Evolutionary conservation across 176 grass and related monocot genomes (phyloP).

Genomic region (Puya raimondii): DNA sequence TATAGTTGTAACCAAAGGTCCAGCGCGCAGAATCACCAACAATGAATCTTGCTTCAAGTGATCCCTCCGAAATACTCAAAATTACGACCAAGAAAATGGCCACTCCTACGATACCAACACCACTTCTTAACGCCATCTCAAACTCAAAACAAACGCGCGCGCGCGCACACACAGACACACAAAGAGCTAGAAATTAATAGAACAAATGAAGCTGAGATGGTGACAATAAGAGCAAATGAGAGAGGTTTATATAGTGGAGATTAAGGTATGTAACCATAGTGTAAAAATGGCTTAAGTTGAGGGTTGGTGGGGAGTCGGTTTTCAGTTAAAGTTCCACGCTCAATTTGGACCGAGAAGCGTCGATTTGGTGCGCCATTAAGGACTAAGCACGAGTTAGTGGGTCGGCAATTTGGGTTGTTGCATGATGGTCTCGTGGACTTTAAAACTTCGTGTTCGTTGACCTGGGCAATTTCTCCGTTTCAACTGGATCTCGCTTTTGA

Average conservation of each 20-base stretch:
- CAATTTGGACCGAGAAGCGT: conserved; percentile 14
- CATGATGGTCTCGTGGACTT: conserved; percentile 9
- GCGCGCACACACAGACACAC: no score
- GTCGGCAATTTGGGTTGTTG: conserved; percentile 17
- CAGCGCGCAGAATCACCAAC: conserved; percentile 70
- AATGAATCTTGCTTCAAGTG: conserved; percentile 38
- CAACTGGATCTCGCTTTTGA: no score
- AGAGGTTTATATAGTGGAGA: background rate
- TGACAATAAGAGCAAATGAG: background rate
- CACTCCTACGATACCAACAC: background rate
- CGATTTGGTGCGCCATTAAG: conserved; percentile 7
- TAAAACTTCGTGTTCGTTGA: background rate
- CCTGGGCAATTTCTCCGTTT: background rate
- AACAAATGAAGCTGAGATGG: conserved; percentile 9
- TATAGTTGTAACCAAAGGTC: conserved; percentile 92
- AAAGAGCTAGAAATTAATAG: background rate
- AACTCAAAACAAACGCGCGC: background rate
- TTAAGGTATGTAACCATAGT: background rate
- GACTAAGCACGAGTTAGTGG: conserved; percentile 9
- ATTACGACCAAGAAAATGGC: conserved; percentile 6
- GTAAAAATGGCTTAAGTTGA: background rate
- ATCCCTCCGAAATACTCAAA: conserved; percentile 12
- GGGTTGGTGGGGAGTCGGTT: background rate
- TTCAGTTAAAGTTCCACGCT: background rate
- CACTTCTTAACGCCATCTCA: conserved; percentile 1